Percentiles rank a stretch among this genome's conserved stretches.
Evolutionary conservation across 2,329 filamentous ascomycete species (phyloP).

Genomic region (Xylaria sp.): DNA sequence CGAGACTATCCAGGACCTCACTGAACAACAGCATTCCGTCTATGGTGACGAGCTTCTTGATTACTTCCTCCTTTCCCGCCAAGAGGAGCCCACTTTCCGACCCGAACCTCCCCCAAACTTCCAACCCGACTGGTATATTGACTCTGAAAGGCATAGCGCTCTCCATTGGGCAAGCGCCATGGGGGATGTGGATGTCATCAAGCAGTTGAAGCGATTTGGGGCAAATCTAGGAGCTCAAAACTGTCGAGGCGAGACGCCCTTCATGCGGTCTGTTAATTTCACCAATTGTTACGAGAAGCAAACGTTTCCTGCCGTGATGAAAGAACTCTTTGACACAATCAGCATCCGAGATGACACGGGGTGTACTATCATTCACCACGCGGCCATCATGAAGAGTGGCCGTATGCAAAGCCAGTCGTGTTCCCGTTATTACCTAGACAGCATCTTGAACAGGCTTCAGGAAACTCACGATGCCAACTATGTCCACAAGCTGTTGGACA

Average conservation of each 20-base stretch:
- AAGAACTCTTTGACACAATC: conserved; percentile 84
- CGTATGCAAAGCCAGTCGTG: conserved; percentile 85
- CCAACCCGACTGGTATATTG: conserved; percentile 90
- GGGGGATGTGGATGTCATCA: conserved; percentile 93
- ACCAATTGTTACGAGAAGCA: conserved; percentile 97
- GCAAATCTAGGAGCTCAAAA: conserved; percentile 79
- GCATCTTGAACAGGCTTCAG: conserved; percentile 85
- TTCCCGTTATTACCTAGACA: conserved; percentile 92
- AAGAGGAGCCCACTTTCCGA: conserved; percentile 75
- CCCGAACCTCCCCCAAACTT: conserved; percentile 87
- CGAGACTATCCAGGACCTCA: conserved; percentile 68
- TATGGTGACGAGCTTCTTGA: conserved; percentile 95
- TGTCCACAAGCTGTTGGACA: conserved; percentile 81
- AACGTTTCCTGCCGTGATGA: conserved; percentile 85
- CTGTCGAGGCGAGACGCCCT: conserved; percentile 82
- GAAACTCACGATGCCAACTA: conserved; percentile 80
- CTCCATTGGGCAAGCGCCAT: conserved; percentile 98
- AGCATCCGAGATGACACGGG: conserved; percentile 81
- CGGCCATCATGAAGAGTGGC: conserved; percentile 85
- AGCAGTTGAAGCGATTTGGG: conserved; percentile 83
- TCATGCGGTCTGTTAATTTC: conserved; percentile 94
- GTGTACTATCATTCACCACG: conserved; percentile 93
- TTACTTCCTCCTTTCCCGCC: conserved; percentile 90
- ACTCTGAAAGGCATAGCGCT: conserved; percentile 90
- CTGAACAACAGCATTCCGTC: conserved; percentile 85